Conservation (phyloP, 2,329 filamentous ascomycete genomes). For the Aaosphaeria pasadenensis region DNA sequence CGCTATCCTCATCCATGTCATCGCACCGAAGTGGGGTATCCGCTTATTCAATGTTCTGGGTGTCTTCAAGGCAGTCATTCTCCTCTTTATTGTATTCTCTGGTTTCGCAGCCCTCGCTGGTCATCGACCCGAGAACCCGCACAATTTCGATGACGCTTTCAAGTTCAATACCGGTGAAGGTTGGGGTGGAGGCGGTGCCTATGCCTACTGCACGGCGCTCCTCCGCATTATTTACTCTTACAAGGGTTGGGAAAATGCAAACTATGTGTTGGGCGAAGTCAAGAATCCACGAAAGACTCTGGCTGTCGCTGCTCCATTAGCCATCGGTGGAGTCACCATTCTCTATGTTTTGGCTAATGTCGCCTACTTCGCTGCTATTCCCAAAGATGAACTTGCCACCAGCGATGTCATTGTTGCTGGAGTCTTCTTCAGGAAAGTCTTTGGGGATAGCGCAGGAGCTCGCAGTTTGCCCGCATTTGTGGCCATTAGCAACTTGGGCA, state of each 20-base stretch:
- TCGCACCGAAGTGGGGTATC: conserved; percentile 57
- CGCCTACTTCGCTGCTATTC: conserved; percentile 63
- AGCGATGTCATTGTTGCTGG: conserved; percentile 61
- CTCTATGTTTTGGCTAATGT: conserved; percentile 64
- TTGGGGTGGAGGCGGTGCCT: conserved; percentile 32
- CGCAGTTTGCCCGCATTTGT: conserved; percentile 50
- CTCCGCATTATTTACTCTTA: conserved; percentile 61
- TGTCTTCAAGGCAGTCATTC: conserved; percentile 58
- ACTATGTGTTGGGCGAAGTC: conserved; percentile 60
- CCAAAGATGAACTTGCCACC: conserved; percentile 55
- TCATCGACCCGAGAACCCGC: conserved; percentile 41
- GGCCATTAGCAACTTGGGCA: conserved; percentile 60
- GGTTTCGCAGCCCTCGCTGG: conserved; percentile 42
- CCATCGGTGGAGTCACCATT: conserved; percentile 57
- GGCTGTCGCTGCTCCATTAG: conserved; percentile 55
- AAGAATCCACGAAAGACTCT: conserved; percentile 55
- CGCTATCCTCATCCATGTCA: conserved; percentile 51
- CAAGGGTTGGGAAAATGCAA: conserved; percentile 63
- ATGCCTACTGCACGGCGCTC: conserved; percentile 54
- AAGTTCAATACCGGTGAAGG: conserved; percentile 40
- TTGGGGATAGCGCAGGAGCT: conserved; percentile 53
- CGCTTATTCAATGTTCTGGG: conserved; percentile 59
- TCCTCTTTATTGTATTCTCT: conserved; percentile 60
- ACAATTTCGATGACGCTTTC: conserved; percentile 58
- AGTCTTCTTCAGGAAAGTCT: conserved; percentile 61